Conservation (phyloP, 1,284 basidiomycete genomes). For the Coniferiporia sulphurascens region DNA sequence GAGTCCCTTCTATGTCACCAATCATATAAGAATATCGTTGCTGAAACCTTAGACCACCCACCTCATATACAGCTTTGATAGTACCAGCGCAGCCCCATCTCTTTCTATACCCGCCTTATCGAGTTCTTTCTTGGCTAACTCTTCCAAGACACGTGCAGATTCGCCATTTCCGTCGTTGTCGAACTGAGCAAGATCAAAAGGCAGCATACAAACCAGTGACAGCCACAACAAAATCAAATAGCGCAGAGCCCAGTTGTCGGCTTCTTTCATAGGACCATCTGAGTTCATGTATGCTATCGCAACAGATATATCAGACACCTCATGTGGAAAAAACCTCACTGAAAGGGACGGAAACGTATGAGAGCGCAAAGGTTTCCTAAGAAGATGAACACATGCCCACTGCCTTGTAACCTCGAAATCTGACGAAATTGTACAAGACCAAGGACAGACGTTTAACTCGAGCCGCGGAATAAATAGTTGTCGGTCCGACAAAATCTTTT, state of each 20-base stretch:
- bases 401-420: constrained; percentile 88
- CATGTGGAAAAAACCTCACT: constrained; percentile 92
- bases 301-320: constrained; percentile 75
- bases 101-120: constrained; percentile 74
- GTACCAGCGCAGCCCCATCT: constrained; percentile 67
- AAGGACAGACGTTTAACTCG: constrained; percentile 54
- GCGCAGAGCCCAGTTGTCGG: constrained; percentile 71
- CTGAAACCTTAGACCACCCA: constrained; percentile 28
- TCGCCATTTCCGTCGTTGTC: constrained; percentile 52
- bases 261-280: constrained; percentile 39
- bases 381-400: constrained; percentile 60
- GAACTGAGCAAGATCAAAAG: constrained; percentile 86
- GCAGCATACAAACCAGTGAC: constrained; percentile 89
- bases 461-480: constrained; percentile 31
- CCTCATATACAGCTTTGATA: constrained; percentile 78
- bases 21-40: constrained; percentile 3
- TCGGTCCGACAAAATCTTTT: constrained; percentile 27
- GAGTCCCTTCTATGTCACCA: constrained; percentile 55
- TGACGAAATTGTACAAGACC: constrained; percentile 82
- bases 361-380: neutral
- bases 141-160: constrained; percentile 54
- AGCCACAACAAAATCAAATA: constrained; percentile 91
- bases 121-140: constrained; percentile 57
- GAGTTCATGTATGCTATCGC: constrained; percentile 64
- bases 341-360: constrained; percentile 16